Evolutionary conservation across 306 rosid genomes (phyloP).

Genomic region (Mimosa pudica): DNA sequence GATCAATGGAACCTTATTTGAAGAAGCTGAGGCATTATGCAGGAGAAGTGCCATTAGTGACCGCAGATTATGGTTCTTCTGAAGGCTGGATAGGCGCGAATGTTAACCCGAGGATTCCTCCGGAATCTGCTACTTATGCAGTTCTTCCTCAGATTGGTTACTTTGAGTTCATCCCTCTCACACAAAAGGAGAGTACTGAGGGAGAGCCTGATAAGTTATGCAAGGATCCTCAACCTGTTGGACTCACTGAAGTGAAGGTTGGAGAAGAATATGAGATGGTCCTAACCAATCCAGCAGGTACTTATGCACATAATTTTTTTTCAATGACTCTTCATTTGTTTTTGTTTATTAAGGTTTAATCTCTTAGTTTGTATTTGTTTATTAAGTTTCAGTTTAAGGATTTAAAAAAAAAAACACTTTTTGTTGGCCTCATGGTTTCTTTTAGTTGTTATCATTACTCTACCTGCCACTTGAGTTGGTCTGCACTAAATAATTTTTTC

Average conservation of each 20-base stretch:
- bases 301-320: not conserved
- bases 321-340: not conserved
- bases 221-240: conserved; percentile 48
- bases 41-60: conserved; percentile 69
- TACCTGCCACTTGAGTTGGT: not conserved
- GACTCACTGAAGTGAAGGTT: conserved; percentile 67
- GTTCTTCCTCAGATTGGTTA: conserved; percentile 89
- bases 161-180: conserved; percentile 78
- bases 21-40: conserved; percentile 85
- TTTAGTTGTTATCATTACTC: not conserved
- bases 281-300: conserved; percentile 87
- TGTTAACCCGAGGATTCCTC: conserved; percentile 69
- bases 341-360: no score
- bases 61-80: conserved; percentile 91
- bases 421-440: not conserved
- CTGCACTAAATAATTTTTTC: not conserved
- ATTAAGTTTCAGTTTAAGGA: not conserved
- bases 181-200: conserved; percentile 24
- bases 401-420: not conserved
- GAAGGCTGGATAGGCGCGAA: conserved; percentile 96
- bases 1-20: conserved; percentile 92
- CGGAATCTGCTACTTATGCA: conserved; percentile 68
- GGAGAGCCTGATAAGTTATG: conserved; percentile 23
- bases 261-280: conserved; percentile 81
- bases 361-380: not conserved